phyloP scores from a whole-genome alignment of 2,329 filamentous ascomycete genomes.

The Verticillium zaregamsianum region DNA sequence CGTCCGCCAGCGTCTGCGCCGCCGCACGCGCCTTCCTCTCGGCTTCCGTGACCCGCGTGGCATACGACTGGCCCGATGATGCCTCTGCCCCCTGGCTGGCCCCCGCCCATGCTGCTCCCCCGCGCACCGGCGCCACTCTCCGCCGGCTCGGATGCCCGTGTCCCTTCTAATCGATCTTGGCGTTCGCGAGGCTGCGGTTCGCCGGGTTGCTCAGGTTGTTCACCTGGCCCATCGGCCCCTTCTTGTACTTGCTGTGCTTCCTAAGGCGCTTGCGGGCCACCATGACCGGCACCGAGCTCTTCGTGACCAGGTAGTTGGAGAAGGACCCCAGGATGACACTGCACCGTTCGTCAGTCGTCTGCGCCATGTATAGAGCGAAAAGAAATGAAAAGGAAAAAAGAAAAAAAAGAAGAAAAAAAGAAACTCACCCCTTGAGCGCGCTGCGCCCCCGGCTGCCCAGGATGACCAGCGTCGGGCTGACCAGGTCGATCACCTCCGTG shows the following conservation, averaged over 20 bases:
- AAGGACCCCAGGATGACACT: conserved; percentile 95
- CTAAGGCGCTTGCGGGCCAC: conserved; percentile 86
- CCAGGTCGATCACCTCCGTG: conserved; percentile 91
- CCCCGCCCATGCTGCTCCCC: neutral
- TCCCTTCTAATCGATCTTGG: conserved; percentile 64
- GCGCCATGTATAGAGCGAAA: too few relatives aligned
- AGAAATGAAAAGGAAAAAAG: neutral
- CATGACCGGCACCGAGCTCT: conserved; percentile 97
- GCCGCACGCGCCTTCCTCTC: neutral
- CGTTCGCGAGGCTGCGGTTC: conserved; percentile 62
- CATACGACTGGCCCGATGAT: neutral
- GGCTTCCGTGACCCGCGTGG: neutral
- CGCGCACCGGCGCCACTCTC: neutral
- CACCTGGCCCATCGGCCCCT: conserved; percentile 65
- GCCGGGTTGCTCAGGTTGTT: conserved; percentile 76
- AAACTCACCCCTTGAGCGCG: conserved; percentile 80
- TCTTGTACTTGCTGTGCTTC: conserved; percentile 80
- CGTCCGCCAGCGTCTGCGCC: neutral
- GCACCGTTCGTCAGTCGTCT: neutral
- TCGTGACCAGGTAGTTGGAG: conserved; percentile 94
- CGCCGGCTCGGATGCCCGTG: conserved; percentile 6
- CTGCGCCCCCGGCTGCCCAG: conserved; percentile 88
- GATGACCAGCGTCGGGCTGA: conserved; percentile 88
- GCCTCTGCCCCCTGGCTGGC: neutral
- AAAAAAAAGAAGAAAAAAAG: neutral